Percentiles rank a stretch among this genome's conserved stretches.
phyloP scores from a whole-genome alignment of 2,329 filamentous ascomycete species.

The Apiospora rasikravindrae region DNA sequence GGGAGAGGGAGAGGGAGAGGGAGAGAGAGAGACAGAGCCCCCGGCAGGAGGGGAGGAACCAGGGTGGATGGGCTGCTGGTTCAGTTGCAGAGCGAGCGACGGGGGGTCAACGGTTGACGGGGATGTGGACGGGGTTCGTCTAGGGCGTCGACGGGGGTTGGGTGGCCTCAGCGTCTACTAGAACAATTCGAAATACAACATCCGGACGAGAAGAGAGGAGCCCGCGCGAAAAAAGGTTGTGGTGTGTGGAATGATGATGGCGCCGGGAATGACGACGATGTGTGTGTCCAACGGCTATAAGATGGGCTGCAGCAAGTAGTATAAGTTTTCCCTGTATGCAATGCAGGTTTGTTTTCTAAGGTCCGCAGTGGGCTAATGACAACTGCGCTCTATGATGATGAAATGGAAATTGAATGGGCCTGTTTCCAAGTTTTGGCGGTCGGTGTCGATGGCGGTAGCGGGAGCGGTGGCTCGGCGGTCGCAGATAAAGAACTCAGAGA shows the following conservation, averaged over 20 bases:
- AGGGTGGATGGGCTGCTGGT: background rate
- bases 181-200: background rate
- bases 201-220: background rate
- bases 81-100: background rate
- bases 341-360: background rate
- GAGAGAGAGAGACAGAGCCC: background rate
- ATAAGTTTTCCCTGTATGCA: background rate
- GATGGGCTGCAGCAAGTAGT: background rate
- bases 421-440: slow-evolving; percentile 16
- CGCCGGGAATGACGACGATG: background rate
- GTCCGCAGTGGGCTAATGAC: background rate
- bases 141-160: background rate
- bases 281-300: background rate
- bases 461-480: background rate
- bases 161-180: slow-evolving; percentile 9
- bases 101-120: background rate
- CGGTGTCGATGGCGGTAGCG: background rate
- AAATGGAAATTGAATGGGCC: slow-evolving; percentile 15
- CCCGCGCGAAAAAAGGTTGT: background rate
- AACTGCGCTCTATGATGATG: slow-evolving; percentile 4
- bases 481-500: slow-evolving; percentile 6
- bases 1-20: background rate
- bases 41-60: background rate
- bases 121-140: background rate
- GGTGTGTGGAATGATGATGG: slow-evolving; percentile 2